Evolutionary conservation across 176 grass and related monocot species (phyloP).

Genomic region (Hordeum marinum): DNA sequence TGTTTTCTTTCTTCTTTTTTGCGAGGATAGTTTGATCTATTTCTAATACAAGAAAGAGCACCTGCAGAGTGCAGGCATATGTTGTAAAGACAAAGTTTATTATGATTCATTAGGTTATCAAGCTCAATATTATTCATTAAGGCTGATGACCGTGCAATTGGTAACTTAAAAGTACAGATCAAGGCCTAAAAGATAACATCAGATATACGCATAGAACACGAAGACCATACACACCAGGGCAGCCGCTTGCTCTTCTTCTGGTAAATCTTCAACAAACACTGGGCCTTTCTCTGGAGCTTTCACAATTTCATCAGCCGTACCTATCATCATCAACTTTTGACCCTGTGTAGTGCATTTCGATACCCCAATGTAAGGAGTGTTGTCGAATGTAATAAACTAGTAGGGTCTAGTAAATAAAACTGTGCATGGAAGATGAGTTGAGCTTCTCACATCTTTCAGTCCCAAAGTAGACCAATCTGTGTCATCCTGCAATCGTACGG

Average conservation of each 20-base stretch:
- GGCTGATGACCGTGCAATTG: not conserved
- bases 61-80: not conserved
- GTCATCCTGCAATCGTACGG: constrained; percentile 79
- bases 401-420: constrained; percentile 19
- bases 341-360: constrained; percentile 53
- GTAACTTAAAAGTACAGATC: not conserved
- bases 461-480: constrained; percentile 88
- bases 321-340: constrained; percentile 99
- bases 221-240: constrained; percentile 39
- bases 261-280: constrained; percentile 94
- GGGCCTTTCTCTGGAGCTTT: constrained; percentile 95
- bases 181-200: not conserved
- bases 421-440: constrained; percentile 18
- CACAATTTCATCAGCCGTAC: constrained; percentile 98
- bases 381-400: not conserved
- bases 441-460: constrained; percentile 85
- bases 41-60: not conserved
- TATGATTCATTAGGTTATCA: constrained; percentile 1
- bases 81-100: not conserved
- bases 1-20: not conserved
- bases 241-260: constrained; percentile 93
- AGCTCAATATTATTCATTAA: not conserved
- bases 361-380: not conserved
- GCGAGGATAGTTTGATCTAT: not conserved
- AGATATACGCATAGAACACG: not conserved